phyloP scores from a whole-genome alignment of 805 yeast genomes.

The Candida insectorum region DNA sequence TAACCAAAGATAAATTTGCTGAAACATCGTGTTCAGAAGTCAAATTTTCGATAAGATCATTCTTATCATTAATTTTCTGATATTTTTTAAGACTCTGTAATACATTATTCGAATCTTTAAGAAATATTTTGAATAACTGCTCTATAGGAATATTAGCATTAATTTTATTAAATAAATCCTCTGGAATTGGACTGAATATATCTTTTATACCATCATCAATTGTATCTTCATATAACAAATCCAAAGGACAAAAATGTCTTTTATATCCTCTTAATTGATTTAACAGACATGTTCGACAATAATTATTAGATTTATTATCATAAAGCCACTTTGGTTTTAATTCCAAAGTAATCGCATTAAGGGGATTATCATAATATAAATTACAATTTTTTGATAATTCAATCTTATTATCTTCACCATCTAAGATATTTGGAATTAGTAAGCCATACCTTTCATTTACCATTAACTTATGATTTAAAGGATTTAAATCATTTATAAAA shows the following conservation, averaged over 20 bases:
- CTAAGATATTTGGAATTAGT: conserved; percentile 39
- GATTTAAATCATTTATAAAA: conserved; percentile 27
- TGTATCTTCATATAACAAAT: conserved; percentile 31
- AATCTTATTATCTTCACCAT: conserved; percentile 25
- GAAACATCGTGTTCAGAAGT: conserved; percentile 36
- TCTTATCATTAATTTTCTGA: conserved; percentile 30
- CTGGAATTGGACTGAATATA: conserved; percentile 21
- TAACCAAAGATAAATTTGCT: conserved; percentile 37
- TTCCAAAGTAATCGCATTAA: conserved; percentile 35
- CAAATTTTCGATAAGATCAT: conserved; percentile 28
- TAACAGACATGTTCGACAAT: conserved; percentile 60
- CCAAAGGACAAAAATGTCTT: conserved; percentile 47
- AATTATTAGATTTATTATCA: conserved; percentile 38
- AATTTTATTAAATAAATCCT: conserved; percentile 16
- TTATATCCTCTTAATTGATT: conserved; percentile 28
- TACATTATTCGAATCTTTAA: conserved; percentile 26
- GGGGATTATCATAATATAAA: conserved; percentile 16
- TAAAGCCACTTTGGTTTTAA: conserved; percentile 63
- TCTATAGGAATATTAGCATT: conserved; percentile 31
- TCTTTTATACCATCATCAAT: conserved; percentile 34
- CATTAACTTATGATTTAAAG: conserved; percentile 18
- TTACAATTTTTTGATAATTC: conserved; percentile 35
- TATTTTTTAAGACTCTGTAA: conserved; percentile 31
- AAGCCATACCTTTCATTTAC: conserved; percentile 41
- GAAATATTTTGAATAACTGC: conserved; percentile 29